These are phyloP conservation scores for Gleditsia sinensis DNA, from an alignment of 306 rosid genomes.

Conservation along the genomic window DNA sequence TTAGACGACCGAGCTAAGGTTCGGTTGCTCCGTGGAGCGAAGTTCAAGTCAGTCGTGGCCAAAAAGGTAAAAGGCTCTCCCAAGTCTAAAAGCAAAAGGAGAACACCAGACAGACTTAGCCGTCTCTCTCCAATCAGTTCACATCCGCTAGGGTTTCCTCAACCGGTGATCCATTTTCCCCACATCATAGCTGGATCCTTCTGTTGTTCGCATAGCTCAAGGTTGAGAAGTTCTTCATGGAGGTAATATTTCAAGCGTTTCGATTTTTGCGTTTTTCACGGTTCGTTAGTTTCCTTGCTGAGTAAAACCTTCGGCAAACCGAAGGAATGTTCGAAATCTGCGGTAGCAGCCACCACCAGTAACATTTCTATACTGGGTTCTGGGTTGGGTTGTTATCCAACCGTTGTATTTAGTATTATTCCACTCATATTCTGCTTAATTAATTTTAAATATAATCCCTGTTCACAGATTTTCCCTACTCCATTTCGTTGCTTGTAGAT, in stretches of 20 bases:
- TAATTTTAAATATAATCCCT: neutral
- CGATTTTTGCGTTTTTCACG: neutral
- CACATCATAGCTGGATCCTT: neutral
- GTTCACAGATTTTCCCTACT: neutral
- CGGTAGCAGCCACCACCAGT: neutral
- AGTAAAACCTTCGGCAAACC: neutral
- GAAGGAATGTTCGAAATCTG: neutral
- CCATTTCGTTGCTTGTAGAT: neutral
- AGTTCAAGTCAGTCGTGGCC: neutral
- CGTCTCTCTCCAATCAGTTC: constrained; percentile 26
- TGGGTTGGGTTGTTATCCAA: neutral
- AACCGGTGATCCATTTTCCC: constrained; percentile 25
- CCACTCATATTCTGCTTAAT: neutral
- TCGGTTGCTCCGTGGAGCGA: constrained; percentile 11
- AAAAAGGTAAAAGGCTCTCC: constrained; percentile 15
- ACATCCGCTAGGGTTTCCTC: constrained; percentile 39
- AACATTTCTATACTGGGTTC: neutral
- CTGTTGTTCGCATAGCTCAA: neutral
- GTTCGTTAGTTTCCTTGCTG: neutral
- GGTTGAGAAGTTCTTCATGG: constrained; percentile 38
- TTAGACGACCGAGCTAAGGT: constrained; percentile 37
- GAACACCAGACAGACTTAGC: neutral
- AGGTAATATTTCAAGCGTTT: constrained; percentile 28
- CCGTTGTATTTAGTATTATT: neutral
- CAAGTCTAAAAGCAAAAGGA: constrained; percentile 4